Evolutionary conservation across 768 basidiomycete species (phyloP), one percentile per base, ranked within the genome.

Genomic region (Xanthoconium stramineum): DNA sequence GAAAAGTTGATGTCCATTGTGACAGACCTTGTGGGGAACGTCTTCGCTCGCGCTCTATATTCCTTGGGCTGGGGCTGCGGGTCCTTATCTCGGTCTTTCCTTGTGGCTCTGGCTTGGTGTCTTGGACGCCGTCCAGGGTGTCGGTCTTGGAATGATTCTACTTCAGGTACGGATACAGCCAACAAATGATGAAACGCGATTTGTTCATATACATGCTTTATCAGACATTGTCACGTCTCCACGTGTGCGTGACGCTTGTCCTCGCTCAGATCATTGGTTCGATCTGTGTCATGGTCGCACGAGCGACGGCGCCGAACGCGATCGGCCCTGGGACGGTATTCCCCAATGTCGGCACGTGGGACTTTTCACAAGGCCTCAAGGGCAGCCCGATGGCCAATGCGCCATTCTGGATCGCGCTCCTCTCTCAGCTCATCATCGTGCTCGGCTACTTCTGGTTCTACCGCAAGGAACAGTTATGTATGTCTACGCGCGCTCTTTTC

Each of bases 91-190:
- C 53, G 92, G 92, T 42, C 82, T 93, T 30, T 89, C 88, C 29
- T 76, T 97, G 33, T 97, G 94, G 94, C 77, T 97, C 42, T 97
- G 94, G 94, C 80, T 97, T 11, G 94, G 94, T 65, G 94, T 97
- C 44, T 78, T 97, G 42, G 94, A 94, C 69, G 93, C 94, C 35
- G 79, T 97, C 37, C 94, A 97, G 70, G 94, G 94, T 72, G 94
- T 96, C 40, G 94, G 94, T 30, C 78, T 97, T 46, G 93, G 92
- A 54, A 88, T 94, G 87, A 94, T 94, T 64, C 76, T 93, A 20
- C 83, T 93, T 24, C 89, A 91, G 79, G 71, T 72, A 57, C 40
- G 64, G 43, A 40, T 38, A 30, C 5, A 15, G 5, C 17, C 4
- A 14, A 30, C 24, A 1, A 4, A 36, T 17, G 29, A 55, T 42